Percentiles rank a stretch among this genome's conserved stretches.
phyloP scores from a whole-genome alignment of 2,329 filamentous ascomycete species.

The Aspergillus novofumigatus region DNA sequence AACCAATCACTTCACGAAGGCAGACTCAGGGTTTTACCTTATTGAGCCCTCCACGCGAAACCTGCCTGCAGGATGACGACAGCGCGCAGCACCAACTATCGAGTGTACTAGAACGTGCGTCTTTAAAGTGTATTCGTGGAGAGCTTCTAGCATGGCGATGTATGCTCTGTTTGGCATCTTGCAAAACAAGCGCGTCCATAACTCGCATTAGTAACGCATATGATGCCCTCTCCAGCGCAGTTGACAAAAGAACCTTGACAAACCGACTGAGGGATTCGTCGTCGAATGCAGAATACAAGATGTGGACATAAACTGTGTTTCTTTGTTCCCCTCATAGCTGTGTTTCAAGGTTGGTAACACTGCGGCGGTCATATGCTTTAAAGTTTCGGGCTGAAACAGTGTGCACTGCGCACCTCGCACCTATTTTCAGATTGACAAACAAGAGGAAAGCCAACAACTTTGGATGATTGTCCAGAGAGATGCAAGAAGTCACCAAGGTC shows the following conservation, averaged over 20 bases:
- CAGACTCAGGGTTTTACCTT: background rate
- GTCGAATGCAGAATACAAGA: background rate
- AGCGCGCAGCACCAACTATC: background rate
- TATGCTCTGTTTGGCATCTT: background rate
- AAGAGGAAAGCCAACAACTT: background rate
- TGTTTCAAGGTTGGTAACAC: background rate
- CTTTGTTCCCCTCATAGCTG: background rate
- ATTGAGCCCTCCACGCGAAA: background rate
- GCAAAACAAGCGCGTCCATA: background rate
- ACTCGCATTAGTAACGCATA: background rate
- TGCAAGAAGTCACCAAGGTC: background rate
- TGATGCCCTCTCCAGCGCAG: background rate
- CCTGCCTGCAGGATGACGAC: background rate
- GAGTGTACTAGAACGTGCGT: background rate
- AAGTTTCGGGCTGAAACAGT: background rate
- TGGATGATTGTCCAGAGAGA: background rate
- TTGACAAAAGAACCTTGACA: background rate
- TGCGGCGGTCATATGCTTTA: background rate
- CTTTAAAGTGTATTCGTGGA: background rate
- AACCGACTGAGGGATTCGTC: background rate
- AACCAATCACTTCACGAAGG: background rate
- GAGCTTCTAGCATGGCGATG: background rate
- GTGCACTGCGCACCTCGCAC: too few species aligned
- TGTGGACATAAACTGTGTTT: background rate
- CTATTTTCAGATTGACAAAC: background rate